A percentile compares a stretch with the other conserved stretches of the same genome.
Evolutionary conservation across 2,329 filamentous ascomycete genomes (phyloP).

Genomic region (Aureobasidium sp.): DNA sequence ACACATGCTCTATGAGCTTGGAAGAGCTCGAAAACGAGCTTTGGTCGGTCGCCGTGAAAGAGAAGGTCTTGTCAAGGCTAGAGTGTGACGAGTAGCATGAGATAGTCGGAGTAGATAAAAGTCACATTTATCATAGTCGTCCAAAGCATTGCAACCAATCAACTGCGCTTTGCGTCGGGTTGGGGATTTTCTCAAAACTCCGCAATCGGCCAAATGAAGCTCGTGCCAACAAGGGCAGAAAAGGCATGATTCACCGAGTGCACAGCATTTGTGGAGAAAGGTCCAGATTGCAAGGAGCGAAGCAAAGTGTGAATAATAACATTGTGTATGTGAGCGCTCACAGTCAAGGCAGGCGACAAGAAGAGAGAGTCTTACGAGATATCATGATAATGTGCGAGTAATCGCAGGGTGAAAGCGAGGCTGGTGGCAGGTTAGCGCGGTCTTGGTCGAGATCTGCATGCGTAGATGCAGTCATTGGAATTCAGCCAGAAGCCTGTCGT

Average conservation of each 20-base stretch:
- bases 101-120: no score
- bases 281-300: not conserved
- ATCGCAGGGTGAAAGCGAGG: not conserved
- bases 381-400: slow-evolving; percentile 9
- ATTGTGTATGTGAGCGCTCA: not conserved
- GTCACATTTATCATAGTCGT: not conserved
- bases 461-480: slow-evolving; percentile 3
- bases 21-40: no score
- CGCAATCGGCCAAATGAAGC: slow-evolving; percentile 7
- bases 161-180: slow-evolving; percentile 9
- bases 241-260: slow-evolving; percentile 10
- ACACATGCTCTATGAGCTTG: no score
- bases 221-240: slow-evolving; percentile 6
- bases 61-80: no score
- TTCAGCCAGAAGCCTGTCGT: not conserved
- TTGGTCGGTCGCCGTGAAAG: no score
- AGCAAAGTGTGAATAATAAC: slow-evolving; percentile 1
- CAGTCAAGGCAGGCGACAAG: not conserved
- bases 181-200: not conserved
- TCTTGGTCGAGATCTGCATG: slow-evolving; percentile 7
- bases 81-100: no score
- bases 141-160: no score
- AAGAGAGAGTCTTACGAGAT: not conserved
- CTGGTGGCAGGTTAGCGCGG: slow-evolving; percentile 10
- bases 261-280: slow-evolving; percentile 10